A percentile compares a stretch with the other conserved stretches of the same genome.
Conservation (phyloP, 1,284 basidiomycete genomes). For the Apiotrichum gracile region DNA sequence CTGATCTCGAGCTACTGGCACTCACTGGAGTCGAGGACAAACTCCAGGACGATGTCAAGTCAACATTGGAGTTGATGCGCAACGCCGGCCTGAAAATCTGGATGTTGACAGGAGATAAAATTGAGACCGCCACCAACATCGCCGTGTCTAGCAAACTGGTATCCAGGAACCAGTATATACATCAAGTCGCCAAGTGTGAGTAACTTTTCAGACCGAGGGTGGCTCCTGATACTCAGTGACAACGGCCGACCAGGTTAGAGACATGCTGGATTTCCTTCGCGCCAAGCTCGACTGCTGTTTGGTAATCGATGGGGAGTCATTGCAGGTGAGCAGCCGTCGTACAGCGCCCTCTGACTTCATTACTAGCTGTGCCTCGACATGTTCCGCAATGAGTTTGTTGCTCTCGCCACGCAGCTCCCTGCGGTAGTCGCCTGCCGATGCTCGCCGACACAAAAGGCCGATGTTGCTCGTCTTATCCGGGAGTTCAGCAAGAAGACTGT, state of each 20-base stretch:
- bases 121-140: slow-evolving; percentile 97
- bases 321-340: slow-evolving; percentile 57
- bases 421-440: slow-evolving; percentile 97
- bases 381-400: slow-evolving; percentile 90
- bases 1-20: slow-evolving; percentile 84
- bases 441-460: slow-evolving; percentile 97
- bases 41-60: slow-evolving; percentile 92
- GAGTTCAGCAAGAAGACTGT: slow-evolving; percentile 86
- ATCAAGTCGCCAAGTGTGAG: slow-evolving; percentile 88
- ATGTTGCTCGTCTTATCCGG: slow-evolving; percentile 88
- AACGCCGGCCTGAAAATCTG: slow-evolving; percentile 99
- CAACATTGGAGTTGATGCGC: slow-evolving; percentile 82
- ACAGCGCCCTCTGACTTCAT: neutral
- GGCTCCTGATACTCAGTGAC: slow-evolving; percentile 57
- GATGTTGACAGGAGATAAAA: slow-evolving; percentile 99
- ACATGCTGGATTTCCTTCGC: slow-evolving; percentile 90
- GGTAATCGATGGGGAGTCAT: slow-evolving; percentile 96
- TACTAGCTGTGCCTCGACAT: slow-evolving; percentile 78
- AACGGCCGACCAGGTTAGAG: slow-evolving; percentile 71
- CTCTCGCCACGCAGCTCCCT: slow-evolving; percentile 89
- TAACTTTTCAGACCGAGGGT: slow-evolving; percentile 12
- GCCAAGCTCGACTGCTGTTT: slow-evolving; percentile 95
- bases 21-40: slow-evolving; percentile 98
- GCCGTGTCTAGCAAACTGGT: slow-evolving; percentile 96
- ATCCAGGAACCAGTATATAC: slow-evolving; percentile 93